Conservation (phyloP, 2,329 filamentous ascomycete genomes). For the Canariomyces notabilis region DNA sequence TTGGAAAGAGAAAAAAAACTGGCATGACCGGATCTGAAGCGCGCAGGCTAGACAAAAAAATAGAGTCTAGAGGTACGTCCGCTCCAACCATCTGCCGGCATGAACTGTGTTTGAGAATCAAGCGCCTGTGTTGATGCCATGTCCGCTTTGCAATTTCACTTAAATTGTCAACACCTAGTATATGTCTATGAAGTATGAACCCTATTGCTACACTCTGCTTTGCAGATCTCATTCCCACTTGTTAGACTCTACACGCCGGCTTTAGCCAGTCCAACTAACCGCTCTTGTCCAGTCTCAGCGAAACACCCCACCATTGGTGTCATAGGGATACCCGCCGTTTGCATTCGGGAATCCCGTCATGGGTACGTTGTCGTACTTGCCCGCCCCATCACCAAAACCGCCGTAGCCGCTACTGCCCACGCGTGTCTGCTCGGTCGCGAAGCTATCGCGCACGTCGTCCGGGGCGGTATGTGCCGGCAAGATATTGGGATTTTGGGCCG, state of each 20-base stretch:
- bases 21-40: not conserved
- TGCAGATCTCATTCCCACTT: not conserved
- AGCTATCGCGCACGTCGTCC: slow-evolving; percentile 18
- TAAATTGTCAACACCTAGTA: not conserved
- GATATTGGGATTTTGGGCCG: slow-evolving; percentile 12
- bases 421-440: slow-evolving; percentile 22
- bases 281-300: not conserved
- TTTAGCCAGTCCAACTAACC: not conserved
- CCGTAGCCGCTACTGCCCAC: slow-evolving; percentile 17
- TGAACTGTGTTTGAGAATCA: not conserved
- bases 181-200: too few relatives aligned
- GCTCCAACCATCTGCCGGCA: not conserved
- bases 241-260: not conserved
- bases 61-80: not conserved
- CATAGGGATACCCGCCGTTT: slow-evolving; percentile 4
- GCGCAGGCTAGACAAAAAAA: not conserved
- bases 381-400: slow-evolving; percentile 3
- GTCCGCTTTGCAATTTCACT: not conserved
- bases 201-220: not conserved
- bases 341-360: slow-evolving; percentile 6
- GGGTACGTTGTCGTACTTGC: slow-evolving; percentile 8
- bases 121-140: too few relatives aligned
- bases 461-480: slow-evolving; percentile 21
- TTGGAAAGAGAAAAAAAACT: slow-evolving; percentile 2
- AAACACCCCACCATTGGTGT: slow-evolving; percentile 4